Base-by-base conservation (phyloP, 768 basidiomycete species). In the Macrolepiota fuliginosa region DNA sequence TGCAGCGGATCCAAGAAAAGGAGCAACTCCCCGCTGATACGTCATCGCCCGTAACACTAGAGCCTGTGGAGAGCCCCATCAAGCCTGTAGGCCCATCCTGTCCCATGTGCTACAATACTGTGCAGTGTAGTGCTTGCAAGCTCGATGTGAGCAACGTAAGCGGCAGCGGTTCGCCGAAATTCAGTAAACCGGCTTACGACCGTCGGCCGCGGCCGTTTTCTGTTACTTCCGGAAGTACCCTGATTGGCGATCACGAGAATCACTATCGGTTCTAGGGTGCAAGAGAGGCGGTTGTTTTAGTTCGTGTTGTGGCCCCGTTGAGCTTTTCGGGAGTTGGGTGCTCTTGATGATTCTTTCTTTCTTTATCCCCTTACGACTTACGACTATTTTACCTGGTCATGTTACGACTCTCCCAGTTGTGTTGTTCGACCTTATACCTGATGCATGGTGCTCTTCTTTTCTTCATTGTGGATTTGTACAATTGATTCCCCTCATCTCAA, bases 101-200 rank as follows among this genome's bases (percentile, higher is more conserved):
- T 17, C 39, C 49, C 9, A 52, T 51, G 50, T 61, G 60, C 36
- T 61, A 61, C 46, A 47, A 47, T 45, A 37, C 32, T 27, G 45
- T 61, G 36, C 60, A 61, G 45, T 55, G 60, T 42, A 61, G 22
- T n/a, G 35, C 60, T 39, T 61, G 60, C 60, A 61, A 61, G n/a
- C 60, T 61, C 36, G 60, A 61, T n/a, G 10, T 13, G 35, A 61
- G 45, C 35, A 25, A 39, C 27, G 45, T 49, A 0, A 54, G 46
- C 19, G n/a, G 45, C 12, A 61, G 22, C 19, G 27, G 15, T 19
- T 39, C 53, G 5, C 53, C 37, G 32, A 54, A 54, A 39, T 24
- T 25, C n/a, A 29, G 12, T 37, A 37, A 25, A 13, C 36, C 25
- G 37, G 29, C 19, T 27, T 22, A 17, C 15, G 32, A 42, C 25